Percentiles rank a stretch among this genome's conserved stretches.
phyloP scores from a whole-genome alignment of 345 rosid species.

The Trapa bicornis region DNA sequence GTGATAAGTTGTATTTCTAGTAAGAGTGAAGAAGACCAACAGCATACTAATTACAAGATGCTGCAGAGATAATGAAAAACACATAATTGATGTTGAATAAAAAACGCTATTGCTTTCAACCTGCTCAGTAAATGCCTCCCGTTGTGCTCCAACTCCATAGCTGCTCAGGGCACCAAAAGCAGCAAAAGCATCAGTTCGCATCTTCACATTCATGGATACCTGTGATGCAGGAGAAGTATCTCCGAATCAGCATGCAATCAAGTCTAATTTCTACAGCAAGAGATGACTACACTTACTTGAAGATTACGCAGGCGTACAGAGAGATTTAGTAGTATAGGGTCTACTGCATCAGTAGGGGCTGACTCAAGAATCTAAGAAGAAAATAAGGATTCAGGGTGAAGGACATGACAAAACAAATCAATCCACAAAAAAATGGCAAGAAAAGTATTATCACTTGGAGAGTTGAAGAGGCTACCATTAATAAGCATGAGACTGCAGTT shows the following conservation, averaged over 20 bases:
- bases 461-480: constrained; percentile 34
- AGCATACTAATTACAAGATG: too few species aligned
- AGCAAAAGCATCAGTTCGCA: constrained; percentile 76
- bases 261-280: not conserved
- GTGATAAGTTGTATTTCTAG: not conserved
- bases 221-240: constrained; percentile 17
- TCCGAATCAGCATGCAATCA: not conserved
- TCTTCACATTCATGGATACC: constrained; percentile 65
- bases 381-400: not conserved
- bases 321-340: constrained; percentile 72
- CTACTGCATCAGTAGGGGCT: constrained; percentile 72
- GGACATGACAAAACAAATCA: not conserved
- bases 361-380: constrained; percentile 56
- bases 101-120: constrained; percentile 15
- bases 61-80: not conserved
- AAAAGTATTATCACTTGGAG: not conserved
- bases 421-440: not conserved
- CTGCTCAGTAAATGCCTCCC: constrained; percentile 82
- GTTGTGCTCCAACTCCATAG: constrained; percentile 55
- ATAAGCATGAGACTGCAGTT: constrained; percentile 81
- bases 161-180: constrained; percentile 83
- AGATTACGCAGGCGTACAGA: constrained; percentile 81
- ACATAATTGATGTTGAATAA: not conserved
- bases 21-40: not conserved
- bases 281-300: constrained; percentile 32